These are phyloP conservation scores for Hibiscus tridactylites DNA, from an alignment of 345 rosid species.

Conservation along the genomic window DNA sequence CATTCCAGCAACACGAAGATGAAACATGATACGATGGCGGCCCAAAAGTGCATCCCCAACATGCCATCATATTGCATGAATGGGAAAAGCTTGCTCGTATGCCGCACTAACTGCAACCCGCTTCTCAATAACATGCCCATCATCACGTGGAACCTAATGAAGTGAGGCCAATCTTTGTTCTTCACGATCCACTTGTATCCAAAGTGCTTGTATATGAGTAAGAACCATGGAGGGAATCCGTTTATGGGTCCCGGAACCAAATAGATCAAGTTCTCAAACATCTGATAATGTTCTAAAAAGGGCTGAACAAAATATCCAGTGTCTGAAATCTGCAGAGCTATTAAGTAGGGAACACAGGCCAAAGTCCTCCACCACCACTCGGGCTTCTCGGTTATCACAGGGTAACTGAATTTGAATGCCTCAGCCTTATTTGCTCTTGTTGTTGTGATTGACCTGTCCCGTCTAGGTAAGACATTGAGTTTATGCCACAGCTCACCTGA, in stretches of 20 bases:
- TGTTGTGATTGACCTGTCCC: not conserved
- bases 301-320: constrained; percentile 57
- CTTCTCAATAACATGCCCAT: constrained; percentile 80
- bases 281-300: constrained; percentile 39
- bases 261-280: constrained; percentile 42
- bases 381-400: constrained; percentile 43
- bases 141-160: constrained; percentile 75
- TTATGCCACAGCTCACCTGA: not conserved
- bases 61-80: constrained; percentile 58
- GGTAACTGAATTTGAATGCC: constrained; percentile 26
- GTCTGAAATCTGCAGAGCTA: constrained; percentile 70
- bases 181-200: constrained; percentile 52
- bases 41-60: constrained; percentile 69
- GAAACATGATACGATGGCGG: constrained; percentile 43
- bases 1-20: constrained; percentile 57
- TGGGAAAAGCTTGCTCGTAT: constrained; percentile 59
- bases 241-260: constrained; percentile 56
- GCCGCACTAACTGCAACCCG: constrained; percentile 54
- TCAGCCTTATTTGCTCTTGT: constrained; percentile 32
- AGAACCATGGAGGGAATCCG: constrained; percentile 66
- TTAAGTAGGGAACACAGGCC: constrained; percentile 61
- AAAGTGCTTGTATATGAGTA: constrained; percentile 49
- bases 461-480: constrained; percentile 8
- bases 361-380: constrained; percentile 79
- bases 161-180: constrained; percentile 68